phyloP scores from a whole-genome alignment of 495 filamentous ascomycete genomes.

The Talaromyces thailandensis region DNA sequence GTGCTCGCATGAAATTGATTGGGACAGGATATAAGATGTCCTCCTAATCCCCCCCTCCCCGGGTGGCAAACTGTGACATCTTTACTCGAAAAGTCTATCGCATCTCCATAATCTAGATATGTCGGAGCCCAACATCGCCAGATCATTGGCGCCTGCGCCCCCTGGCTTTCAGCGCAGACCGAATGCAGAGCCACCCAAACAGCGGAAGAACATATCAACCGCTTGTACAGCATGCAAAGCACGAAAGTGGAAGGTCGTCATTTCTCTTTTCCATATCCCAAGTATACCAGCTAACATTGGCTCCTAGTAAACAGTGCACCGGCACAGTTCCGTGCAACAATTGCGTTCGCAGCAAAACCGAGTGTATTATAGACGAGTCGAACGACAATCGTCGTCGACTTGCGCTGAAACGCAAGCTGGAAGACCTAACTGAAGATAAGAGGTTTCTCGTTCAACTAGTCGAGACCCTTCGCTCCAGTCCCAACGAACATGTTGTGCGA shows the following conservation, averaged over 20 bases:
- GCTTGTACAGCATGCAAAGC: constrained; percentile 22
- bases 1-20: not conserved
- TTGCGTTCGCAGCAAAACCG: constrained; percentile 19
- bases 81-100: not conserved
- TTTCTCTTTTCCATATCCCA: not conserved
- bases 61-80: not conserved
- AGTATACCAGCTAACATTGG: not conserved
- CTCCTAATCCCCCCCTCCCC: not conserved
- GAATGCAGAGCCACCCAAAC: not conserved
- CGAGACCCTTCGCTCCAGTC: constrained; percentile 17
- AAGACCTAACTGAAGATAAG: constrained; percentile 21
- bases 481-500: constrained; percentile 11
- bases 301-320: constrained; percentile 18
- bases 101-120: not conserved
- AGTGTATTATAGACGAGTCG: constrained; percentile 23
- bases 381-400: constrained; percentile 26
- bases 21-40: not conserved
- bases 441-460: constrained; percentile 20
- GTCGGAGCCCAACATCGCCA: constrained; percentile 3
- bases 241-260: constrained; percentile 20
- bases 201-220: constrained; percentile 12
- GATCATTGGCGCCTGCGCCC: constrained; percentile 6
- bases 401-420: constrained; percentile 27
- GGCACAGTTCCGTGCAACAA: constrained; percentile 22
- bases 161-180: constrained; percentile 4